Base-by-base conservation (phyloP, 805 yeast species). In the Trichomonascus vanleenenianus region DNA sequence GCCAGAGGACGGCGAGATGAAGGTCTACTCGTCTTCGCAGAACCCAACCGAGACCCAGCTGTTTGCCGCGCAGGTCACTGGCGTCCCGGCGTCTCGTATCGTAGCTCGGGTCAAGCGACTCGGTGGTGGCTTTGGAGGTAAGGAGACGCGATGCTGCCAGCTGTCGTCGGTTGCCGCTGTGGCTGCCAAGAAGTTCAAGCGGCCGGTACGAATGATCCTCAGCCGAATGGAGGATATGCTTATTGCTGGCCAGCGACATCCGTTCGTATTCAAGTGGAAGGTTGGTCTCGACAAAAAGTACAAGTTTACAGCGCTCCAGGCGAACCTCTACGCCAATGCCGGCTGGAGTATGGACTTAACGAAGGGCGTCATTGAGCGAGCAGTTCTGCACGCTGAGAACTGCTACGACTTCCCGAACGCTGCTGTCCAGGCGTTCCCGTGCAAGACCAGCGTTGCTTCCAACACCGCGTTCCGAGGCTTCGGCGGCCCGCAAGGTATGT, bases 71-170 rank as follows among this genome's bases (percentile, higher is more conserved):
- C 65, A 66, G 30, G 68, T 67, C 2, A 60, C 71, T 5, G 73
- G 71, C 11, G 70, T 71, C 10, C 72, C 74, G 2, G 60, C 70
- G 3, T 60, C 65, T 37, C 61, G 66, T 36, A 60, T 72, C 45
- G 74, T 71, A 9, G 61, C 61, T 19, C 58, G 67, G 14, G 71
- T 64, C 14, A 72, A 72, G 51, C 58, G 75, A 42, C 54, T 72
- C 3, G 76, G 76, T 20, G 76, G 76, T 41, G 76, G 76, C 1
- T 72, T 72, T 51, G 76, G 76, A 19, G 76, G 76, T 40, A 72
- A 72, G 48, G 76, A 72, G 50, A 64, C 72, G 2, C 57, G 75
- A 40, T 58, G 72, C 3, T 59, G 70, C 19, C 72, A 60, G 44
- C 49, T 63, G 15, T 63, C 73, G 1, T 59, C 70, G 2, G 43